Conservation (phyloP, 805 yeast genomes). For the Candida corydali region DNA sequence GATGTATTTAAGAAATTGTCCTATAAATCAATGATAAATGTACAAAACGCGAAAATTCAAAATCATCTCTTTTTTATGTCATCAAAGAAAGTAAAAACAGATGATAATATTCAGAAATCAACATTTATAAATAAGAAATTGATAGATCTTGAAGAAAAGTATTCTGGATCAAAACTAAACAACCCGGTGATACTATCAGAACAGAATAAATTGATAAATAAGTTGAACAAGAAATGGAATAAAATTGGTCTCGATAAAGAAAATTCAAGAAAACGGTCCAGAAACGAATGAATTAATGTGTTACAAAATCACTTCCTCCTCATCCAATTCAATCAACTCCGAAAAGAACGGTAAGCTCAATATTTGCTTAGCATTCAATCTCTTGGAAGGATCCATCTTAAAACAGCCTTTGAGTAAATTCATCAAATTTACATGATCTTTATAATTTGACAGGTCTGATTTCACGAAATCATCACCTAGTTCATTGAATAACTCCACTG, state of each 20-base stretch:
- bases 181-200: no score
- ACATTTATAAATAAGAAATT: no score
- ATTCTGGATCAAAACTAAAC: no score
- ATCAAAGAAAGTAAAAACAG: no score
- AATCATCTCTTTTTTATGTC: background rate
- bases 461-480: constrained; percentile 30
- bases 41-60: no score
- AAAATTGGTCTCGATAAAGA: no score
- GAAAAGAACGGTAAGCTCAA: constrained; percentile 57
- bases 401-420: constrained; percentile 56
- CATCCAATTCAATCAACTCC: constrained; percentile 36
- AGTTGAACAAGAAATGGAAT: no score
- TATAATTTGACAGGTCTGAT: constrained; percentile 24
- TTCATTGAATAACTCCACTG: constrained; percentile 46
- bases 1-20: constrained; percentile 72
- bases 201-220: no score
- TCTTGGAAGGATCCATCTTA: constrained; percentile 51
- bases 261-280: no score
- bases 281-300: no score
- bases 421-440: constrained; percentile 44
- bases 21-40: constrained; percentile 51
- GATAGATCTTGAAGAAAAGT: no score
- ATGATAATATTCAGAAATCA: no score
- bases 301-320: constrained; percentile 15
- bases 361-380: constrained; percentile 57